A percentile compares a stretch with the other conserved stretches of the same genome.
These are phyloP conservation scores for Blastomyces gilchristii DNA, from an alignment of 2,329 filamentous ascomycete species.

Conservation along the genomic window DNA sequence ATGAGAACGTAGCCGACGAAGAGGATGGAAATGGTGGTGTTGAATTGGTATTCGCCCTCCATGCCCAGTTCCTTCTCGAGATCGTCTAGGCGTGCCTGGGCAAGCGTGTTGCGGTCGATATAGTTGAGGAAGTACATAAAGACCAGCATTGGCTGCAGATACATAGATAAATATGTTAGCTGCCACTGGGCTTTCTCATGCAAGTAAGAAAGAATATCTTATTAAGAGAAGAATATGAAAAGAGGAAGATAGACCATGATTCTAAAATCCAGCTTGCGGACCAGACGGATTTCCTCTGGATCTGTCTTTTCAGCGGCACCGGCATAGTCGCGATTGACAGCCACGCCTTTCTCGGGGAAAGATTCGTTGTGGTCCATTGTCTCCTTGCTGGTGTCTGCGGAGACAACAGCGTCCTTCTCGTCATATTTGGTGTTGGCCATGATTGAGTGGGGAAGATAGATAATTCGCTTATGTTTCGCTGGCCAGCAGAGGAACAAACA, in stretches of 20 bases:
- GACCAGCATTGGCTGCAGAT: constrained; percentile 18
- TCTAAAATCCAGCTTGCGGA: constrained; percentile 34
- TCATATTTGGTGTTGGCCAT: background rate
- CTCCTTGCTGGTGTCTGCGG: constrained; percentile 6
- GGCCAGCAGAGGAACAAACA: background rate
- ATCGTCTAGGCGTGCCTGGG: constrained; percentile 16
- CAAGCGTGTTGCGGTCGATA: constrained; percentile 17
- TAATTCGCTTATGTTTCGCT: background rate
- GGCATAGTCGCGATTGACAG: constrained; percentile 27
- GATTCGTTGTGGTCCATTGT: background rate
- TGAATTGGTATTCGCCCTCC: constrained; percentile 33
- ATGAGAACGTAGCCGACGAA: constrained; percentile 28
- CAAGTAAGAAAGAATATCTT: no score
- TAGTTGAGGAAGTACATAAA: constrained; percentile 23
- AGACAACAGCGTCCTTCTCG: background rate
- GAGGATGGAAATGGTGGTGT: constrained; percentile 37
- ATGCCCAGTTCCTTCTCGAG: constrained; percentile 32
- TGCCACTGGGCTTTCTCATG: no score
- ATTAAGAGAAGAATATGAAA: no score
- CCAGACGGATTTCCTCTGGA: constrained; percentile 32
- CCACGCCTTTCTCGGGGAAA: constrained; percentile 9
- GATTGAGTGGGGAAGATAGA: background rate
- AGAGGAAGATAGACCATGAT: constrained; percentile 29
- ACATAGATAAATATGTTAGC: no score
- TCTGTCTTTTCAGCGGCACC: constrained; percentile 33